These are phyloP conservation scores for Pythium chondricola DNA, from an alignment of 352 stramenopile genomes.

Conservation along the genomic window DNA sequence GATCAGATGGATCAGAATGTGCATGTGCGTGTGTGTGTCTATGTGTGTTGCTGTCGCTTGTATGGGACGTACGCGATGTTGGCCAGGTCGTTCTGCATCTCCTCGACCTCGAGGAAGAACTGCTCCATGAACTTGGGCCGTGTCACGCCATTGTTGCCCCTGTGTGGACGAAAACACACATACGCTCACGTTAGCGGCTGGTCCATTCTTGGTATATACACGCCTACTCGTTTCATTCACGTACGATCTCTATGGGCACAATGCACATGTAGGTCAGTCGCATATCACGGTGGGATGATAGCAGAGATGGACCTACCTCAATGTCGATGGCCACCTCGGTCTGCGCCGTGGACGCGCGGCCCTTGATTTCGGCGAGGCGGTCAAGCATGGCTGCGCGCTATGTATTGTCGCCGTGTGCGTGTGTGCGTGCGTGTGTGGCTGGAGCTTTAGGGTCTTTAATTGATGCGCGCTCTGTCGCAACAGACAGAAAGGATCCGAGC, in stretches of 20 bases:
- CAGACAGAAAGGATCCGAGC: no score
- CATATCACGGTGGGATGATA: no score
- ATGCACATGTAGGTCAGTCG: not conserved
- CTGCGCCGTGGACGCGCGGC: conserved; percentile 22
- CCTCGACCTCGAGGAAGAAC: conserved; percentile 95
- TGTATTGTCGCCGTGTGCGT: not conserved
- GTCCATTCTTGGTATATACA: no score
- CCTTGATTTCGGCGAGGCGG: conserved; percentile 68
- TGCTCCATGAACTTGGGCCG: conserved; percentile 90
- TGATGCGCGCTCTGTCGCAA: no score
- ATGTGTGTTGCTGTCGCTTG: no score
- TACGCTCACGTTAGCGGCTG: not conserved
- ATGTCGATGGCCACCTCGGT: conserved; percentile 57
- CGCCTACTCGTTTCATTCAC: not conserved
- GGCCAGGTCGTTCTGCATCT: conserved; percentile 91
- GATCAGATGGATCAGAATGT: not conserved
- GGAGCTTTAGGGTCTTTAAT: no score
- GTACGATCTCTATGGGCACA: not conserved
- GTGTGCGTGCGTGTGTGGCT: not conserved
- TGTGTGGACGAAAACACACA: not conserved
- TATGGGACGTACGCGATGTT: conserved; percentile 75
- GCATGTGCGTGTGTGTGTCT: no score
- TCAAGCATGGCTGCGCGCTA: conserved; percentile 41
- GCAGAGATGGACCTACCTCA: no score
- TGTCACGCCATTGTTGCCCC: conserved; percentile 36